Percentiles rank a stretch among this genome's conserved stretches.
Evolutionary conservation across 305 asterid species (phyloP).

Genomic region (Fraxinus ornus): DNA sequence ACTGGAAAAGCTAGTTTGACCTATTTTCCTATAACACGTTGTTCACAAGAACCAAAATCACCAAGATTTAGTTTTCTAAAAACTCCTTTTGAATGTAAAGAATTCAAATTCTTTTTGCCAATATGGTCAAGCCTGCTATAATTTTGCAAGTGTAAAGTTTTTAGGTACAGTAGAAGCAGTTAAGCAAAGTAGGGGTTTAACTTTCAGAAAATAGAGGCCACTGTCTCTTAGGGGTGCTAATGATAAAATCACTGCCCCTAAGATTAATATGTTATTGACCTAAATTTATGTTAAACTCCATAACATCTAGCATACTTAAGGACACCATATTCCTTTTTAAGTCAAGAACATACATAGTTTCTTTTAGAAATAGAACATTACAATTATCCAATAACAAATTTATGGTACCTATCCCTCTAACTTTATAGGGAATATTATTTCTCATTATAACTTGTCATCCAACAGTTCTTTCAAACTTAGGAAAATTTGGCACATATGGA

Average conservation of each 20-base stretch:
- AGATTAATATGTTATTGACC: too few relatives aligned
- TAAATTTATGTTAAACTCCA: too few relatives aligned
- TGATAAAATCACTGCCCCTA: background rate
- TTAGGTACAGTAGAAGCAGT: background rate
- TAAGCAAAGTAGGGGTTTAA: background rate
- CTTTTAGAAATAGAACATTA: background rate
- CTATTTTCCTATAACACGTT: too few relatives aligned
- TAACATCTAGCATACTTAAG: too few relatives aligned
- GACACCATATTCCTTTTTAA: background rate
- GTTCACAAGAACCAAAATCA: background rate
- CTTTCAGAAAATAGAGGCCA: background rate
- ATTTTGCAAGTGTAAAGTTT: background rate
- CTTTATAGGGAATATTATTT: too few relatives aligned
- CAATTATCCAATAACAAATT: background rate
- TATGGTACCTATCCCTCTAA: background rate
- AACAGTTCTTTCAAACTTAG: too few relatives aligned
- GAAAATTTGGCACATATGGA: background rate
- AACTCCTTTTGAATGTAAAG: background rate
- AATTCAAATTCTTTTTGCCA: background rate
- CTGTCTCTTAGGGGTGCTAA: background rate
- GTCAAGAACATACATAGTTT: background rate
- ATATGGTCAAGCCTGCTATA: background rate
- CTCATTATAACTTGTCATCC: background rate
- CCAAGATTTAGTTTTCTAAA: too few relatives aligned
- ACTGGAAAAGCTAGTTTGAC: background rate